A percentile compares a stretch with the other conserved stretches of the same genome.
phyloP scores from a whole-genome alignment of 1,284 basidiomycete species.

The Microbotryomycetes sp. region DNA sequence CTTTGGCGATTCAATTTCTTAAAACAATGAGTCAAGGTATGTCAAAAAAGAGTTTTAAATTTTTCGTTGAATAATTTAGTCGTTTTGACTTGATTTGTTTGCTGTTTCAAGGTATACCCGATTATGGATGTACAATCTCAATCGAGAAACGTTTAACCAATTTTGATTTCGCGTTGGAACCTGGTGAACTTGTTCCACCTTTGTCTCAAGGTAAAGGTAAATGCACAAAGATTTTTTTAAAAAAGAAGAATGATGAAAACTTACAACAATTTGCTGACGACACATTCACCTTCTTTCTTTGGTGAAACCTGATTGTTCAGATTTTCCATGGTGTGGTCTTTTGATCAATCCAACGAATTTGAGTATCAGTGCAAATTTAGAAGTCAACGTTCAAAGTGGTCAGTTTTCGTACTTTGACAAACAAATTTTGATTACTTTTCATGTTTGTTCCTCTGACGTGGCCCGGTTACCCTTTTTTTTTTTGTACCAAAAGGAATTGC shows the following conservation, averaged over 20 bases:
- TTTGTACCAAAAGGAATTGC: constrained; percentile 41
- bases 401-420: no score
- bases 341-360: constrained; percentile 66
- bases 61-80: neutral
- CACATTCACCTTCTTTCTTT: neutral
- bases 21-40: constrained; percentile 68
- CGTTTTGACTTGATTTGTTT: neutral
- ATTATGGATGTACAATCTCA: constrained; percentile 88
- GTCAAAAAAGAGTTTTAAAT: no score
- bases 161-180: constrained; percentile 56
- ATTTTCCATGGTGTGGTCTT: constrained; percentile 85
- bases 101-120: constrained; percentile 60
- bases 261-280: neutral
- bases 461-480: no score
- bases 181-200: constrained; percentile 26
- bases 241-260: neutral
- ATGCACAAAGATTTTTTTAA: neutral
- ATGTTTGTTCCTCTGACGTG: no score
- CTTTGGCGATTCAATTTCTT: constrained; percentile 65
- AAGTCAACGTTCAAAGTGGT: constrained; percentile 38
- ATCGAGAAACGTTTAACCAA: constrained; percentile 82
- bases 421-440: no score
- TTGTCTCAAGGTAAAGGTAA: constrained; percentile 1
- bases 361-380: constrained; percentile 52
- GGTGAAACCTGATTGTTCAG: constrained; percentile 45